A percentile compares a stretch with the other conserved stretches of the same genome.
These are phyloP conservation scores for Coemansia sp. DNA, from an alignment of 192 early-diverging fungal genomes.

Conservation along the genomic window DNA sequence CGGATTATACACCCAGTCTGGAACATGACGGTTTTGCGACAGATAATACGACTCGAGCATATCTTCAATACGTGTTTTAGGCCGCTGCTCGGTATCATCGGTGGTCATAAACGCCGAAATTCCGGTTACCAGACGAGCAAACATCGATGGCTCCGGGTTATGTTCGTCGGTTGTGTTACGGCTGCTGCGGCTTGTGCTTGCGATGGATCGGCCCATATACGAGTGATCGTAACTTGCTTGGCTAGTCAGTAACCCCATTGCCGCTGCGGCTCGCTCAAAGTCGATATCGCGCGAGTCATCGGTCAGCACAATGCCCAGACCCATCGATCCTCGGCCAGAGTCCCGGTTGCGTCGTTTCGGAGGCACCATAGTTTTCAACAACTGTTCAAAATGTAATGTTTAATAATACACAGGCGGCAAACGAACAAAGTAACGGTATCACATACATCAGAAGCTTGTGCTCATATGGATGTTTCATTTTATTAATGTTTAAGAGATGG, in stretches of 20 bases:
- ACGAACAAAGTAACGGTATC: no score
- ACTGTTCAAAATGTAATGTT: no score
- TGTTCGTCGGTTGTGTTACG: neutral
- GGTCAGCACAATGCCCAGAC: slow-evolving; percentile 36
- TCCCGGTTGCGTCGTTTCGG: neutral
- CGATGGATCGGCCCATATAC: neutral
- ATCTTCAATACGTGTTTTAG: slow-evolving; percentile 45
- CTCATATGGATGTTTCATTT: no score
- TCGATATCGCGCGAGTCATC: slow-evolving; percentile 11
- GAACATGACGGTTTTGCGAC: slow-evolving; percentile 33
- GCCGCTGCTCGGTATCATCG: neutral
- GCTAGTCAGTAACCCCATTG: slow-evolving; percentile 10
- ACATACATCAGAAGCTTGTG: no score
- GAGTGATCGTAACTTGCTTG: neutral
- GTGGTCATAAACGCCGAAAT: slow-evolving; percentile 34
- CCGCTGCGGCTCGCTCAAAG: slow-evolving; percentile 12
- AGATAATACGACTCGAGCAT: slow-evolving; percentile 50
- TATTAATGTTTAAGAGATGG: no score
- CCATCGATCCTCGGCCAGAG: slow-evolving; percentile 23
- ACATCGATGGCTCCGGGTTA: slow-evolving; percentile 20
- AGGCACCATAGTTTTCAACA: no score
- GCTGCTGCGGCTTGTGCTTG: neutral
- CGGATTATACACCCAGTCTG: slow-evolving; percentile 41
- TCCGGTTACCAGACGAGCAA: slow-evolving; percentile 19
- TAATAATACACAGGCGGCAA: no score